Conservation (phyloP, 495 filamentous ascomycete genomes). For the Hypoxylon rickii region DNA sequence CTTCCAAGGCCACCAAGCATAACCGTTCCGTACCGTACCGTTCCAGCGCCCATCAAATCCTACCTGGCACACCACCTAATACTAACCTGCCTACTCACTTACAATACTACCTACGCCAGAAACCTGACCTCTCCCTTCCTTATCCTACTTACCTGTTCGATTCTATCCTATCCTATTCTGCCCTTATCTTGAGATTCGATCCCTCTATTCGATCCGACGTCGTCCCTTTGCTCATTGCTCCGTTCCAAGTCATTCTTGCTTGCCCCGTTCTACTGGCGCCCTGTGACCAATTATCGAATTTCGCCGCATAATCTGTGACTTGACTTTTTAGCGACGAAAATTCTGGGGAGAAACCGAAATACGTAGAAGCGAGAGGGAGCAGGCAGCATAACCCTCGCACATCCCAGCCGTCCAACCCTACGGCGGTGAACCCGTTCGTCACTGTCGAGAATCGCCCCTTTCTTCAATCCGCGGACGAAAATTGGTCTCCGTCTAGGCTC, state of each 20-base stretch:
- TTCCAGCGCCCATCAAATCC: constrained; percentile 26
- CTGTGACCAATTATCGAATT: constrained; percentile 25
- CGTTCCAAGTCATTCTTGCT: constrained; percentile 4
- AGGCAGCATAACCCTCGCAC: constrained; percentile 26
- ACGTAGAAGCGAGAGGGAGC: constrained; percentile 10
- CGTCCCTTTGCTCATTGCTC: constrained; percentile 27
- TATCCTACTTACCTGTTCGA: not conserved
- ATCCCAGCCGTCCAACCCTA: constrained; percentile 21
- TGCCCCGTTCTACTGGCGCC: constrained; percentile 19
- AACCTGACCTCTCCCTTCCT: constrained; percentile 29
- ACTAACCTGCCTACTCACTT: no score
- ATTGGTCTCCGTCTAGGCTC: constrained; percentile 38
- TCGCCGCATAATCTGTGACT: constrained; percentile 10
- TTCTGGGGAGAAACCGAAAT: constrained; percentile 6
- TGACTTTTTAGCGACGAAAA: constrained; percentile 17
- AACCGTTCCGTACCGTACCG: constrained; percentile 14
- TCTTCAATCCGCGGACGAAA: constrained; percentile 18
- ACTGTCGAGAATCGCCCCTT: constrained; percentile 26
- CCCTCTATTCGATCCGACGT: constrained; percentile 30
- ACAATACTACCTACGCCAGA: no score
- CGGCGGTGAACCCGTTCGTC: constrained; percentile 33
- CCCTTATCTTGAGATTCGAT: no score
- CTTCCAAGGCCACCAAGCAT: no score
- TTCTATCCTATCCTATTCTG: not conserved
- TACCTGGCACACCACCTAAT: no score